Percentiles rank a stretch among this genome's conserved stretches.
Conservation (phyloP, 192 early-diverging fungal genomes). For the Linnemannia schmuckeri region DNA sequence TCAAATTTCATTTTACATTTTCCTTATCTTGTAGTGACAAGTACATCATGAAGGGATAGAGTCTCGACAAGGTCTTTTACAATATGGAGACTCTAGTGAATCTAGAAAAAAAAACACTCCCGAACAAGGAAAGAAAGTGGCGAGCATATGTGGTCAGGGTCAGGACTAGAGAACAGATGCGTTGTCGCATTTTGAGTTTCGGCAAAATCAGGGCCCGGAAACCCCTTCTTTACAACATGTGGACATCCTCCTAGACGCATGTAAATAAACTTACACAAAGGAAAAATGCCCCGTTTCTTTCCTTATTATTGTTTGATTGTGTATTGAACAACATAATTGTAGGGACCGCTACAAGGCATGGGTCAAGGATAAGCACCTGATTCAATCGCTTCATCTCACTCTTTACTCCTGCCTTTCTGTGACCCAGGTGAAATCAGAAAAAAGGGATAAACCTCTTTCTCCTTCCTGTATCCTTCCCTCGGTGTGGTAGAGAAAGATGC, state of each 20-base stretch:
- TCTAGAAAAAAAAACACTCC: not conserved
- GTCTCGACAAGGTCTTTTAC: not conserved
- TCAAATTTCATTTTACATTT: not conserved
- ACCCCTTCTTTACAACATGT: not conserved
- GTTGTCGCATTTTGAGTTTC: not conserved
- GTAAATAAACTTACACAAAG: not conserved
- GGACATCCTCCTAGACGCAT: not conserved
- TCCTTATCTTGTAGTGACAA: no score
- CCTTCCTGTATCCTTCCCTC: not conserved
- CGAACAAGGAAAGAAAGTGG: not conserved
- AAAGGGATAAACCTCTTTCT: not conserved
- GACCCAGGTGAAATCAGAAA: not conserved
- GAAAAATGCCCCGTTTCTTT: not conserved
- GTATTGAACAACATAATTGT: no score
- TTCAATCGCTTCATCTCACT: not conserved
- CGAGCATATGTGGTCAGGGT: not conserved
- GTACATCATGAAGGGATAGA: not conserved
- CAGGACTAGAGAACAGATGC: not conserved
- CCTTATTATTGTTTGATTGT: not conserved
- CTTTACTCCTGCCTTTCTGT: not conserved
- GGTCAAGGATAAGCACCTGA: not conserved
- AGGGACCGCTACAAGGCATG: not conserved
- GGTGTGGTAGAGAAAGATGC: not conserved
- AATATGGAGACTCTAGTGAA: not conserved
- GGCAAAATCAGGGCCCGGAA: slow-evolving; percentile 6